Evolutionary conservation across 768 basidiomycete genomes (phyloP).

Genomic region (Asterophora lycoperdoides): DNA sequence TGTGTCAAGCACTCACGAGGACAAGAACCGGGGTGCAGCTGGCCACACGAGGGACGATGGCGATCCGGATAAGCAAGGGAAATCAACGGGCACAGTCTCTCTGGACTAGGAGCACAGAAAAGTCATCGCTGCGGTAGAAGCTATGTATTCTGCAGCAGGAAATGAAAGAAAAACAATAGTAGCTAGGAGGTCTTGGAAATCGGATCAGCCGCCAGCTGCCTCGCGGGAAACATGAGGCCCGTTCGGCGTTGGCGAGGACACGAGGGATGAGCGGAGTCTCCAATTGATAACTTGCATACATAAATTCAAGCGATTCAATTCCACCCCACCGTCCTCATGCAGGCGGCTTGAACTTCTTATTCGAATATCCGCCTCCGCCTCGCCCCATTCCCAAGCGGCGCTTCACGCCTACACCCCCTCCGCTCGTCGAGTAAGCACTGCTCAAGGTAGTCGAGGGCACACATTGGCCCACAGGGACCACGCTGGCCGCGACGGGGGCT

Average conservation of each 20-base stretch:
- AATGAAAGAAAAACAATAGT: not conserved
- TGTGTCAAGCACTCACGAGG: slow-evolving; percentile 39
- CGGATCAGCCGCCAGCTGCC: slow-evolving; percentile 31
- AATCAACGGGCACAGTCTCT: slow-evolving; percentile 14
- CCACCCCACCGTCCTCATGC: slow-evolving; percentile 21
- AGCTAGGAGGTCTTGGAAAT: slow-evolving; percentile 5
- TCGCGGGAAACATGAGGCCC: slow-evolving; percentile 41
- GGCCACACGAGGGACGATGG: slow-evolving; percentile 30
- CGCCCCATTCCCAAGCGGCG: slow-evolving; percentile 64
- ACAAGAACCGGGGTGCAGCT: slow-evolving; percentile 21
- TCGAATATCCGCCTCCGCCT: slow-evolving; percentile 46
- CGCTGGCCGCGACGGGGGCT: slow-evolving; percentile 1
- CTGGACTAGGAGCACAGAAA: slow-evolving; percentile 14
- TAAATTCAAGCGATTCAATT: not conserved
- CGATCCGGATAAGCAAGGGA: slow-evolving; percentile 12
- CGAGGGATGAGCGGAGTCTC: too few species aligned
- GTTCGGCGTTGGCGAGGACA: too few species aligned
- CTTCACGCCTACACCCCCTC: slow-evolving; percentile 33
- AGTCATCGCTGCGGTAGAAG: slow-evolving; percentile 10
- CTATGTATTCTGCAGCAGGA: slow-evolving; percentile 3
- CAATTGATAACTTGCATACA: too few species aligned
- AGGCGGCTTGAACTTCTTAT: slow-evolving; percentile 70
- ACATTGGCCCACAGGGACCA: not conserved
- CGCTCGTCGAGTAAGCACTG: too few species aligned
- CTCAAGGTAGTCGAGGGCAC: not conserved